Conservation (phyloP, 345 rosid genomes). For the Viola odorata region DNA sequence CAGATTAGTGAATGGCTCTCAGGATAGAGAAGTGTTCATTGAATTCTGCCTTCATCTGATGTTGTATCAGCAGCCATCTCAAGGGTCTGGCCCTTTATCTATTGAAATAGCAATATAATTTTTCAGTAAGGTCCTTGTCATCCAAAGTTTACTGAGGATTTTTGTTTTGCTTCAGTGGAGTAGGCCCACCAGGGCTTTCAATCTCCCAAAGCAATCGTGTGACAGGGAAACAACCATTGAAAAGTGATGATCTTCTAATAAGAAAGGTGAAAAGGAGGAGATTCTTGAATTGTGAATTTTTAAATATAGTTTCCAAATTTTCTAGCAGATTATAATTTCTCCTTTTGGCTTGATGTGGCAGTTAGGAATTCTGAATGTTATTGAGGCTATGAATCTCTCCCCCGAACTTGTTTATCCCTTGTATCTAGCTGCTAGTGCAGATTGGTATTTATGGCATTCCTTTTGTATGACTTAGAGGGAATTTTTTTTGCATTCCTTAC, state of each 20-base stretch:
- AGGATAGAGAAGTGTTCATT: slow-evolving; percentile 62
- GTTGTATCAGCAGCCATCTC: slow-evolving; percentile 66
- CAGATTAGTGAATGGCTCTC: slow-evolving; percentile 37
- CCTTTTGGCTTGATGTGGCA: slow-evolving; percentile 26
- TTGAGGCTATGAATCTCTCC: slow-evolving; percentile 65
- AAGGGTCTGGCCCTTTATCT: slow-evolving; percentile 49
- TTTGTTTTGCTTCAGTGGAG: slow-evolving; percentile 54
- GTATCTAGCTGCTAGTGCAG: slow-evolving; percentile 70
- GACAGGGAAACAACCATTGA: slow-evolving; percentile 63
- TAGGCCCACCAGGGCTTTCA: slow-evolving; percentile 84
- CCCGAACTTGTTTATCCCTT: slow-evolving; percentile 77
- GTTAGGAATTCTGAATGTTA: slow-evolving; percentile 87
- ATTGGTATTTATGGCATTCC: slow-evolving; percentile 37
- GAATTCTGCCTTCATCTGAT: slow-evolving; percentile 77
- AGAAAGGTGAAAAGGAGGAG: slow-evolving; percentile 52
- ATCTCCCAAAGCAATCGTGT: slow-evolving; percentile 64
- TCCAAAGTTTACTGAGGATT: slow-evolving; percentile 17
- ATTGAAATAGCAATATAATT: slow-evolving; percentile 2
- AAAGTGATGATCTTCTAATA: slow-evolving; percentile 54
- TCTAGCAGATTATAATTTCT: slow-evolving; percentile 5
- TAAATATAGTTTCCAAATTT: neutral
- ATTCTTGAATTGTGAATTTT: slow-evolving; percentile 1
- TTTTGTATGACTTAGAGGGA: neutral
- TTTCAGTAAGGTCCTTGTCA: slow-evolving; percentile 5
- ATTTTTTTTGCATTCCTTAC: neutral